Base-by-base conservation (phyloP, 1,284 basidiomycete species). In the Ustilago curta region DNA sequence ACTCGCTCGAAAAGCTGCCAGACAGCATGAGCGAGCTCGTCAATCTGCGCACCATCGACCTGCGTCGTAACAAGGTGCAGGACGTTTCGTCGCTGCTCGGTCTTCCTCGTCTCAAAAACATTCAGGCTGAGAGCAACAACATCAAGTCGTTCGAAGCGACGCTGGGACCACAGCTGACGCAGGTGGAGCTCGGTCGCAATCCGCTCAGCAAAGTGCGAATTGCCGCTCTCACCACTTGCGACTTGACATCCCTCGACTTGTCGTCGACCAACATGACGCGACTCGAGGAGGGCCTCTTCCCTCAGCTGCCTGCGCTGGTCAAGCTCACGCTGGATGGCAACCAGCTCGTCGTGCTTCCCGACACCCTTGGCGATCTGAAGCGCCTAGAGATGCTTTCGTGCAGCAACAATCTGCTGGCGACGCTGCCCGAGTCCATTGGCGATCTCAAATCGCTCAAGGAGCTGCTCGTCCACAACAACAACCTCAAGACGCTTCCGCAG, bases 401-500 rank as follows among this genome's bases (percentile, higher is more conserved):
- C 82, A 93, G 93, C 49, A 94, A 97, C 85, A 99, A 98, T 85
- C 89, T 91, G 78, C 88, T 99, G 8, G 90, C 90, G 49, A 86
- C 88, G 18, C 87, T 99, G 0, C 97, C 97, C 0, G 86, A 88
- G 16, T 90, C 89, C 42, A 91, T 99, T 54, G 94, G 94, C 27
- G 87, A 88, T 18, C 87, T 99, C 58, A 89, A 90, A 84, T 90
- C 90, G 56, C 89, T 99, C n/a, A 89, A 91, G 74, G 87, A 86
- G 4, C 88, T 98, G 45, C 93, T 97, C 78, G 90, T 92, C 3
- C 95, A 97, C 83, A 95, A 95, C 84, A 99, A 99, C 87, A 93
- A 92, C 78, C 87, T 99, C 53, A 90, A 88, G 21, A 90, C 91
- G 74, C 86, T 98, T 0, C 94, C 95, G 0, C 86, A 87, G 16